Percentiles rank a stretch among this genome's conserved stretches.
phyloP scores from a whole-genome alignment of 2,329 filamentous ascomycete genomes.

The Neoarthrinium moseri region DNA sequence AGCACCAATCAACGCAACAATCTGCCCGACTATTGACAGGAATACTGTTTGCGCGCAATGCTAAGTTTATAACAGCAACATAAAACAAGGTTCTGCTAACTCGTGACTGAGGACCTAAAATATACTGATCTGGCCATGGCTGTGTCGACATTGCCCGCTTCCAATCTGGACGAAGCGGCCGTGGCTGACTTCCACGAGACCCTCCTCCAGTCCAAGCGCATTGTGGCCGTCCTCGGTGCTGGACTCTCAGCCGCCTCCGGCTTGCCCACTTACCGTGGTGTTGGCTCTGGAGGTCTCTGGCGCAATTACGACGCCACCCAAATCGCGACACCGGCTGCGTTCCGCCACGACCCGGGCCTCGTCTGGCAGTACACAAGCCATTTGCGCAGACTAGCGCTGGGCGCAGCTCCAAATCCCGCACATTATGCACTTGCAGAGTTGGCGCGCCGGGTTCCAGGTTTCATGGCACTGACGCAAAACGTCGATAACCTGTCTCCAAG shows the following conservation, averaged over 20 bases:
- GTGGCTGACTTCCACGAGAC: too few relatives aligned
- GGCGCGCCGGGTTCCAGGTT: slow-evolving; percentile 48
- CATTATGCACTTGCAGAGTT: slow-evolving; percentile 65
- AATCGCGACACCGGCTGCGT: slow-evolving; percentile 63
- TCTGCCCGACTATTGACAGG: too few relatives aligned
- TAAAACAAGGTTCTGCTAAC: too few relatives aligned
- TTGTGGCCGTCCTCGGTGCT: slow-evolving; percentile 30
- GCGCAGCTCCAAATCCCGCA: slow-evolving; percentile 60
- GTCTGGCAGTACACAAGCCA: slow-evolving; percentile 74
- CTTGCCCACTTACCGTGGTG: slow-evolving; percentile 60
- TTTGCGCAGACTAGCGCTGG: slow-evolving; percentile 61
- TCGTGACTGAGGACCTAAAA: too few relatives aligned
- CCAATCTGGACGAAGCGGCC: too few relatives aligned
- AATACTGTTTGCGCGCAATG: too few relatives aligned
- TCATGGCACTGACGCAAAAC: slow-evolving; percentile 65
- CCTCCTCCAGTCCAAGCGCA: slow-evolving; percentile 19
- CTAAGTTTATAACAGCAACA: too few relatives aligned
- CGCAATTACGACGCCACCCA: slow-evolving; percentile 57
- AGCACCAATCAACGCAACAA: too few relatives aligned
- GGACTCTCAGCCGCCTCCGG: slow-evolving; percentile 27
- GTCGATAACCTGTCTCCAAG: slow-evolving; percentile 60
- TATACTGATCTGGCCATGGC: too few relatives aligned
- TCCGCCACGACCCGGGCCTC: slow-evolving; percentile 55
- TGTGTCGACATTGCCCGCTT: too few relatives aligned
- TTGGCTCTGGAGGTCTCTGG: slow-evolving; percentile 58